Percentiles rank a stretch among this genome's conserved stretches.
phyloP scores from a whole-genome alignment of 2,329 filamentous ascomycete genomes.

The Penicillium italicum region DNA sequence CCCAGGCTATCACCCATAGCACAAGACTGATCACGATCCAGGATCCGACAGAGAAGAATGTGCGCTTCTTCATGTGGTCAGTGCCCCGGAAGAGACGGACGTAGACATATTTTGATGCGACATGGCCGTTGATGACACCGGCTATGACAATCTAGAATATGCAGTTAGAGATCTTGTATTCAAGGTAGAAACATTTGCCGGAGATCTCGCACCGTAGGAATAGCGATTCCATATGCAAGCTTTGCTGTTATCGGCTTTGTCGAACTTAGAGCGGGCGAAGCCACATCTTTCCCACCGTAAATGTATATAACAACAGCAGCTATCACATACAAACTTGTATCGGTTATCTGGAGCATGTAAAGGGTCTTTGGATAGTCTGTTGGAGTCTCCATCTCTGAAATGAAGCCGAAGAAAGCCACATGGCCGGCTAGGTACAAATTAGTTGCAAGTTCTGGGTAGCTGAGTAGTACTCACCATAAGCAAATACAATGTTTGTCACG shows the following conservation, averaged over 20 bases:
- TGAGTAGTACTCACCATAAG: conserved; percentile 51
- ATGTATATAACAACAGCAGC: conserved; percentile 65
- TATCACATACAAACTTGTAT: conserved; percentile 60
- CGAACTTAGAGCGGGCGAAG: conserved; percentile 63
- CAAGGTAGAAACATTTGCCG: neutral
- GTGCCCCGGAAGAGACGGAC: conserved; percentile 60
- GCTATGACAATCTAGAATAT: conserved; percentile 56
- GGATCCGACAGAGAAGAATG: conserved; percentile 46
- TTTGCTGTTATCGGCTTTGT: conserved; percentile 55
- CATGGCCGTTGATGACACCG: conserved; percentile 64
- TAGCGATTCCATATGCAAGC: conserved; percentile 62
- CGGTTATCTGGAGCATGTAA: conserved; percentile 54
- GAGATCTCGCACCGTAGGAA: conserved; percentile 50
- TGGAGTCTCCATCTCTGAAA: conserved; percentile 60
- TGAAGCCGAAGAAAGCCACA: conserved; percentile 64
- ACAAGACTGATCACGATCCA: conserved; percentile 57
- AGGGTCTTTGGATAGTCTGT: conserved; percentile 59
- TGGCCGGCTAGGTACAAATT: conserved; percentile 48
- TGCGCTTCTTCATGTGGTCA: conserved; percentile 49
- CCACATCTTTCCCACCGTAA: conserved; percentile 58
- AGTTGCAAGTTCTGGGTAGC: neutral
- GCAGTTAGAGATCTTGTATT: neutral
- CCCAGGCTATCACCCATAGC: conserved; percentile 59
- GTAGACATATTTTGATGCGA: conserved; percentile 63
- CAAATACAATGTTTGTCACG: conserved; percentile 64